phyloP scores from a whole-genome alignment of 768 basidiomycete species.

The Tulasnella sp. region DNA sequence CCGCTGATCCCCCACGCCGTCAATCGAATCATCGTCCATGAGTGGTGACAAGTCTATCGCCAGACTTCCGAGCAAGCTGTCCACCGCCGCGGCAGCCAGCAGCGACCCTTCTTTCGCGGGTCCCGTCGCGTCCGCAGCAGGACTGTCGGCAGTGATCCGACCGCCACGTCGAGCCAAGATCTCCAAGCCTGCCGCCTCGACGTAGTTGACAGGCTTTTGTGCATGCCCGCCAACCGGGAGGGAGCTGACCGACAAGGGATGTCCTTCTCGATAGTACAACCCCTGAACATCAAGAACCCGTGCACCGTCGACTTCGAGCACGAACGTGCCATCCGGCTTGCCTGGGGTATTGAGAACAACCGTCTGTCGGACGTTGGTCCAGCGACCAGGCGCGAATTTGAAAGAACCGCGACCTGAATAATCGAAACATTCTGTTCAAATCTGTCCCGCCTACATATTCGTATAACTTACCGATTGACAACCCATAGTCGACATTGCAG shows the following conservation, averaged over 20 bases:
- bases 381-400: conserved; percentile 54
- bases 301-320: conserved; percentile 58
- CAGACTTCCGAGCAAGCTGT: neutral
- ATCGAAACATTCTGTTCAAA: neutral
- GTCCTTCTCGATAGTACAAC: conserved; percentile 55
- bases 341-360: conserved; percentile 73
- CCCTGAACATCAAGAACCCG: conserved; percentile 52
- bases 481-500: conserved; percentile 63
- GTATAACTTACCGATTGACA: conserved; percentile 53
- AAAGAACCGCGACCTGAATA: conserved; percentile 56
- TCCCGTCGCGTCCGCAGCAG: conserved; percentile 19
- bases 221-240: neutral
- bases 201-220: neutral
- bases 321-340: conserved; percentile 58
- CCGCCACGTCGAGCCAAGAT: neutral
- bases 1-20: neutral
- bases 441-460: neutral
- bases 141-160: conserved; percentile 5
- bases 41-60: neutral
- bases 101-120: conserved; percentile 32
- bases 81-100: neutral
- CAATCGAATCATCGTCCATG: neutral
- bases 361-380: conserved; percentile 70
- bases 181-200: conserved; percentile 2
- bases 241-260: conserved; percentile 24